Conservation (phyloP, 768 basidiomycete species). For the Russula sp. region DNA sequence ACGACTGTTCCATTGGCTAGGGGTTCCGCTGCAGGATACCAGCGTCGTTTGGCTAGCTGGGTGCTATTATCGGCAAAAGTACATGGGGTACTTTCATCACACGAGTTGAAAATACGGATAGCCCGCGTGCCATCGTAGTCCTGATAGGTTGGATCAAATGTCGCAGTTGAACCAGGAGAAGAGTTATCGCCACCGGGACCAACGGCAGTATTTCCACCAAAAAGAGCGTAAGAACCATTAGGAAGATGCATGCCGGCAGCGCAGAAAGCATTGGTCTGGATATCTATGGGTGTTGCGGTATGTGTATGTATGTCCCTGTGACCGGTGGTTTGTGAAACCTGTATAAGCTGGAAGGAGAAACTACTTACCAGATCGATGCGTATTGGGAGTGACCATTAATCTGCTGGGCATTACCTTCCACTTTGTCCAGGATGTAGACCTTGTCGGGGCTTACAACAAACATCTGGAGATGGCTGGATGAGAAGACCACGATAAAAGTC, state of each 20-base stretch:
- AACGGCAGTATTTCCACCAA: slow-evolving; percentile 77
- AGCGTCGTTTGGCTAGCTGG: slow-evolving; percentile 64
- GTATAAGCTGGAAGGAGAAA: background rate
- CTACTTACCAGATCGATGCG: slow-evolving; percentile 61
- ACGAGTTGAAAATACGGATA: slow-evolving; percentile 82
- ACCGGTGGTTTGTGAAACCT: background rate
- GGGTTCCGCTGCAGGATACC: slow-evolving; percentile 77
- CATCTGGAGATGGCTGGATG: slow-evolving; percentile 47
- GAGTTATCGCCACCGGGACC: slow-evolving; percentile 61
- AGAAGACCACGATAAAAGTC: background rate
- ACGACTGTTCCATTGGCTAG: slow-evolving; percentile 73
- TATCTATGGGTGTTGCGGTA: slow-evolving; percentile 62
- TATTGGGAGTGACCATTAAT: slow-evolving; percentile 72
- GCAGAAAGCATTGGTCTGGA: slow-evolving; percentile 73
- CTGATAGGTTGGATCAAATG: slow-evolving; percentile 64
- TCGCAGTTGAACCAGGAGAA: slow-evolving; percentile 41
- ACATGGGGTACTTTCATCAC: slow-evolving; percentile 54
- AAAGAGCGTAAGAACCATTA: slow-evolving; percentile 70
- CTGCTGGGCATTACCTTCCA: slow-evolving; percentile 66
- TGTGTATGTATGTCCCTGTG: slow-evolving; percentile 61
- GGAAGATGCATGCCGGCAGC: slow-evolving; percentile 80
- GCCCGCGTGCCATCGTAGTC: slow-evolving; percentile 78
- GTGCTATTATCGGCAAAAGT: slow-evolving; percentile 70
- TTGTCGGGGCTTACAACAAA: slow-evolving; percentile 76
- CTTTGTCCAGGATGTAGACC: slow-evolving; percentile 92